Base-by-base conservation (phyloP, 345 rosid species). In the Iberis pinnata region DNA sequence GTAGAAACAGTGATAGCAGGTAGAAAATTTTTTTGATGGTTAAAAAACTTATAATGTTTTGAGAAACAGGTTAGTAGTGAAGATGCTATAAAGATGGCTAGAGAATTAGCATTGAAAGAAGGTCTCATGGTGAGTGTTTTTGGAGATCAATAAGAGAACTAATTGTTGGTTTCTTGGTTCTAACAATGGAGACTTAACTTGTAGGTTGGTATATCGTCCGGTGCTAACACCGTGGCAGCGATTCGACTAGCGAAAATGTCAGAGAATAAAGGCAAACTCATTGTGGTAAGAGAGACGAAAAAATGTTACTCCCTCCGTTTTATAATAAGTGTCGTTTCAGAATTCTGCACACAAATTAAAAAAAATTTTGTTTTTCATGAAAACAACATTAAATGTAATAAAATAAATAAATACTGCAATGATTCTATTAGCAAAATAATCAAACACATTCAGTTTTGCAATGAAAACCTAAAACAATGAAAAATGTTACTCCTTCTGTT, bases 171-270 rank as follows among this genome's bases (percentile, higher is more conserved):
- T 33, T 49, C 26, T 14, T 49, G 42, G 8, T 51, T 19, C 53
- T 43, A 52, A 65, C 41, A 4, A 26, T 35, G 59, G 14, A 43
- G 26, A 36, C 15, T 2, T 18, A 50, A 50, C 48, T 35, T 65
- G 64, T 44, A 90, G 96, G 98, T 92, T 54, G 98, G 98, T 37
- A 92, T 92, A 66, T 88, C 96, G 20, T 92, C 96, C 0, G 98
- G 96, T 39, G 96, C 95, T 47, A 92, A 92, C 47, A 85, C 98
- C 0, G 86, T 92, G 18, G 96, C 96, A 11, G 95, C 96, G 3
- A 71, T 92, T 26, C 67, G 68, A 41, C 86, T 92, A 6, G 96
- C 96, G 8, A 73, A 71, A 40, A 77, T 78, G 95, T 95, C 95
- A 0, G 96, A 92, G 74, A 92, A 92, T 65, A 81, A 65, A 74